phyloP scores from a whole-genome alignment of 148 eudicot genomes.

The Vaccinium darrowii region DNA sequence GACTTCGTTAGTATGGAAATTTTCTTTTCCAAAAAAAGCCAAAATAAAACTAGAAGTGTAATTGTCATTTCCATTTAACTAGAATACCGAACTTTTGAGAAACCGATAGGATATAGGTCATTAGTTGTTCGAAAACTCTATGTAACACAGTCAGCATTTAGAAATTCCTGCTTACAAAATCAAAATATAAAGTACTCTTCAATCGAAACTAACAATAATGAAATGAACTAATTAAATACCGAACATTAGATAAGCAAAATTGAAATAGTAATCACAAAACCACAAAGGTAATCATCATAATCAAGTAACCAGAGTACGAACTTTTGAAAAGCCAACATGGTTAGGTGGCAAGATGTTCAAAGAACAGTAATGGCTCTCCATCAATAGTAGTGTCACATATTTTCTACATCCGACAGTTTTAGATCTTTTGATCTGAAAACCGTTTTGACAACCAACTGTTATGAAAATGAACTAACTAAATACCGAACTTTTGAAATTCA shows the following conservation, averaged over 20 bases:
- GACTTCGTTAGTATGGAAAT: no score
- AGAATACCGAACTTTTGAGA: neutral
- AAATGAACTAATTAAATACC: neutral
- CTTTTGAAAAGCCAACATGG: no score
- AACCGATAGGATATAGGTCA: neutral
- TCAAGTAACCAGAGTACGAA: neutral
- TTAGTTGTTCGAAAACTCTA: neutral
- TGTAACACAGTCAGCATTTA: neutral
- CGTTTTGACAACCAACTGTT: neutral
- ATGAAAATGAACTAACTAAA: neutral
- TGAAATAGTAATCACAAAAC: neutral
- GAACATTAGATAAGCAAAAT: neutral
- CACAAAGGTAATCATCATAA: neutral
- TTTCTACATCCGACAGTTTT: neutral
- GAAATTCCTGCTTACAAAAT: neutral
- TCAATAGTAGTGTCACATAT: neutral
- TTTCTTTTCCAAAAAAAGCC: no score
- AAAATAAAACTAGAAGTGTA: neutral
- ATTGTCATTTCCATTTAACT: neutral
- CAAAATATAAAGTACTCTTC: neutral
- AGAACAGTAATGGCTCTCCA: neutral
- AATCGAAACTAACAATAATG: neutral
- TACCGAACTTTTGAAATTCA: neutral
- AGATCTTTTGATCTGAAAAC: neutral
- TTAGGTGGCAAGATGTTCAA: no score